A percentile compares a stretch with the other conserved stretches of the same genome.
Evolutionary conservation across 345 rosid genomes (phyloP).

Genomic region (Ceriops zippeliana): DNA sequence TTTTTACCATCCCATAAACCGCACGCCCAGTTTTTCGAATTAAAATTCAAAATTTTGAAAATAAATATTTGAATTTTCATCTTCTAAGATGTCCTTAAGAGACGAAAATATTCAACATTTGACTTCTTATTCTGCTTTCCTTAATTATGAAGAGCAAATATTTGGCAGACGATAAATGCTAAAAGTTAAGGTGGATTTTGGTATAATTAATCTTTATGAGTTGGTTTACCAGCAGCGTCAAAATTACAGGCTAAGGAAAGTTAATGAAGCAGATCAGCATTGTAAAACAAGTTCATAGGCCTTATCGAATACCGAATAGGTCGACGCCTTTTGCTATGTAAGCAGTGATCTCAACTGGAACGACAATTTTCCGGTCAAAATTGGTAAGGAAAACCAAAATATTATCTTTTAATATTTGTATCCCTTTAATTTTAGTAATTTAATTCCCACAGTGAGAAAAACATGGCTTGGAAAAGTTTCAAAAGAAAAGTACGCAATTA

Average conservation of each 20-base stretch:
- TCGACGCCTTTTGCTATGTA: constrained; percentile 2
- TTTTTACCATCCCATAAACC: too few relatives aligned
- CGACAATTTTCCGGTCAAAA: background rate
- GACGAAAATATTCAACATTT: too few relatives aligned
- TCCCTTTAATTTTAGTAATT: background rate
- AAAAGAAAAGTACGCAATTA: background rate
- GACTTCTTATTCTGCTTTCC: too few relatives aligned
- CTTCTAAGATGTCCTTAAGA: too few relatives aligned
- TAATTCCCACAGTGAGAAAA: background rate
- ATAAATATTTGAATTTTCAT: too few relatives aligned
- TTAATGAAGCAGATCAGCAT: background rate
- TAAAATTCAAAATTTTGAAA: too few relatives aligned
- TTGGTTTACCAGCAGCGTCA: background rate
- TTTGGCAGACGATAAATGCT: constrained; percentile 3
- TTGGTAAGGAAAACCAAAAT: background rate
- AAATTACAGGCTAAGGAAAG: constrained; percentile 28
- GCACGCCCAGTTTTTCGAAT: too few relatives aligned
- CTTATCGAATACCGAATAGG: constrained; percentile 22
- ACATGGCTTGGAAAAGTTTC: background rate
- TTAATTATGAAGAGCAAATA: too few relatives aligned
- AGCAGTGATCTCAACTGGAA: too few relatives aligned
- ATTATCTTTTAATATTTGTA: background rate
- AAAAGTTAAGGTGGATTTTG: background rate
- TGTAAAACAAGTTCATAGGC: constrained; percentile 12
- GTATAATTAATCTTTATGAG: background rate